Evolutionary conservation across 371 early-diverging fungal species (phyloP).

Genomic region (Parasitella parasitica): DNA sequence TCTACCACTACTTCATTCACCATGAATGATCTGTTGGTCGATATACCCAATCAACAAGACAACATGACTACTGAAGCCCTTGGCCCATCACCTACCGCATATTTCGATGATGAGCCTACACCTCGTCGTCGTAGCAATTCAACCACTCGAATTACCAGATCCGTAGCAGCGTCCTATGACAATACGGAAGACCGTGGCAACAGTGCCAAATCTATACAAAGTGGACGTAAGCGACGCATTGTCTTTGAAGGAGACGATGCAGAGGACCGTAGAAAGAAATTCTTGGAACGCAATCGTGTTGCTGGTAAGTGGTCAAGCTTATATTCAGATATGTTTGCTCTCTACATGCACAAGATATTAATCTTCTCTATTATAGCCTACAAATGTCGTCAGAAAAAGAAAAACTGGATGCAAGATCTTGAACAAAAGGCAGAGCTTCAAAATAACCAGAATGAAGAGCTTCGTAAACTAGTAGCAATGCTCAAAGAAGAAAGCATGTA

Average conservation of each 20-base stretch:
- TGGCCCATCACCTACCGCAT: not conserved
- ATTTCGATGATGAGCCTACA: not conserved
- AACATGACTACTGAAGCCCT: not conserved
- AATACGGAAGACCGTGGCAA: not conserved
- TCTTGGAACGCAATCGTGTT: conserved; percentile 66
- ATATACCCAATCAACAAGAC: not conserved
- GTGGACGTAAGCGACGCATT: conserved; percentile 35
- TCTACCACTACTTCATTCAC: conserved; percentile 7
- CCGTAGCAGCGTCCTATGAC: not conserved
- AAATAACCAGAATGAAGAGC: conserved; percentile 54
- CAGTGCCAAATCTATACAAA: not conserved
- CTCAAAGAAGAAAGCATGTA: conserved; percentile 69
- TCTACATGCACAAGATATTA: not conserved
- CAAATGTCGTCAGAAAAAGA: conserved; percentile 81
- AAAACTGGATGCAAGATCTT: conserved; percentile 71
- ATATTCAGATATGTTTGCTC: not conserved
- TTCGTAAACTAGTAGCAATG: conserved; percentile 49
- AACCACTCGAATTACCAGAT: not conserved
- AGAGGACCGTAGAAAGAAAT: conserved; percentile 37
- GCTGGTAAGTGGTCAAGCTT: conserved; percentile 48
- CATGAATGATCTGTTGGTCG: not conserved
- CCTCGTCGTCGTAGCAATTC: not conserved
- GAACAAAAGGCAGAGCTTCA: conserved; percentile 57
- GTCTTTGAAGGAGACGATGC: conserved; percentile 39
- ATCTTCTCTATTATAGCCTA: conserved; percentile 42